Evolutionary conservation across 78 protist genomes (phyloP), one percentile per base, ranked within the genome.

Genomic region (Guillardia theta): DNA sequence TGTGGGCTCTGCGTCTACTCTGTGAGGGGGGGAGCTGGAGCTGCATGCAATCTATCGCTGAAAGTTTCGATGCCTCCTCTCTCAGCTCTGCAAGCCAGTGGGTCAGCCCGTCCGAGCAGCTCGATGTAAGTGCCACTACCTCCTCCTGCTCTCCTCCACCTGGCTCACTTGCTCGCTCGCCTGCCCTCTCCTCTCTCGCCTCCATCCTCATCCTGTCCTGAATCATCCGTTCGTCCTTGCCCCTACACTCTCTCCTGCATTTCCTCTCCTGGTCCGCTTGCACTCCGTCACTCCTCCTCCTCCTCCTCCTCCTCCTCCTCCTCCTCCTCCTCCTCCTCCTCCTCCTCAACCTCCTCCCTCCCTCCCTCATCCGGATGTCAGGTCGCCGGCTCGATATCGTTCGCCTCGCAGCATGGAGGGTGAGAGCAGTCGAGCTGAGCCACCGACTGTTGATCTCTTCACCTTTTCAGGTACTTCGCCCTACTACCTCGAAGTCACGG

Each of bases 321-420:
- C 80, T 15, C 80, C 80, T 15, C 80, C 80, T 70, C 80, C 80
- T 15, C 80, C 80, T 70, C 80, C 58, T 15, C 58, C 58, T 50
- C 58, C 58, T 15, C 58, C 58, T 50, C 58, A 10, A 10, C 58
- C 58, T 50, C 58, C 58, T 50, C 58, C 58, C 58, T 50, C 58
- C 58, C 58, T 50, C 58, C 58, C 58, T 50, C 80, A 54, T 54
- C 64, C 64, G 64, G 64, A 19, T 54, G 64, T 18, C 19, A 54
- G 19, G 64, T 54, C 33, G 18, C 19, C 19, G 64, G 18, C 19
- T 54, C 18, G 18, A 54, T 54, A 54, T 19, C 19, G 19, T 18
- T 22, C 19, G 18, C 18, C 19, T 54, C 33, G 33, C 64, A 19
- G 64, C 64, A 18, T 18, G 19, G 18, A 18, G 33, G 64, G 64